Percentiles rank a stretch among this genome's conserved stretches.
Conservation (phyloP, 2,329 filamentous ascomycete genomes). For the Neospermospora avenae region DNA sequence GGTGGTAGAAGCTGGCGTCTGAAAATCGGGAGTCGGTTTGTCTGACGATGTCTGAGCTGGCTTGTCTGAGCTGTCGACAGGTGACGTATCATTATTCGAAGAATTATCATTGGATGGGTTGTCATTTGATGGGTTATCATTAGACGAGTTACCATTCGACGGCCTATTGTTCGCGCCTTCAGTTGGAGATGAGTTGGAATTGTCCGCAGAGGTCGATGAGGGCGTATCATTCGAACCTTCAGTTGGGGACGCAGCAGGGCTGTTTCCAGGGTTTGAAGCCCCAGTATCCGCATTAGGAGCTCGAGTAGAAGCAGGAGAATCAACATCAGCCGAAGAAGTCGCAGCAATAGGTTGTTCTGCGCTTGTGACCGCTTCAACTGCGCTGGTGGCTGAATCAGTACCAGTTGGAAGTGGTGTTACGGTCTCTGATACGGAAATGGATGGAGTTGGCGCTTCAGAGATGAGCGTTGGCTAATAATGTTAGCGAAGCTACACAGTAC, state of each 20-base stretch:
- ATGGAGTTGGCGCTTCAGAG: slow-evolving; percentile 1
- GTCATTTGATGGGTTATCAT: too few species aligned
- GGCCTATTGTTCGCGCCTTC: neutral
- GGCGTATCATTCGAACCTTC: too few species aligned
- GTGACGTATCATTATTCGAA: neutral
- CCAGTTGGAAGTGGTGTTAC: neutral
- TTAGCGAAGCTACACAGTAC: neutral
- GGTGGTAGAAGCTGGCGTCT: neutral
- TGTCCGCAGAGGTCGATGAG: too few species aligned
- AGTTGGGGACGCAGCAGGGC: too few species aligned
- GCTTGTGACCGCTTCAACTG: neutral
- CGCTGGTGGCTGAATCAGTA: neutral
- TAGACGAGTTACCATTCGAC: too few species aligned
- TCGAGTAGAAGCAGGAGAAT: neutral
- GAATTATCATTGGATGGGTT: too few species aligned
- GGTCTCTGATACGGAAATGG: neutral
- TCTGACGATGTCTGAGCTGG: neutral
- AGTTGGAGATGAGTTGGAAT: neutral
- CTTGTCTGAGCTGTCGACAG: neutral
- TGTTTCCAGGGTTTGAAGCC: neutral
- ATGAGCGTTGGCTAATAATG: neutral
- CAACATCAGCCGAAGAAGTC: neutral
- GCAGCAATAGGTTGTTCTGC: neutral
- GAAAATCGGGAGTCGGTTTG: neutral
- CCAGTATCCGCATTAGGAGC: neutral